Percentiles rank a stretch among this genome's conserved stretches.
These are phyloP conservation scores for Cicer judaicum DNA, from an alignment of 306 rosid species.

Conservation along the genomic window DNA sequence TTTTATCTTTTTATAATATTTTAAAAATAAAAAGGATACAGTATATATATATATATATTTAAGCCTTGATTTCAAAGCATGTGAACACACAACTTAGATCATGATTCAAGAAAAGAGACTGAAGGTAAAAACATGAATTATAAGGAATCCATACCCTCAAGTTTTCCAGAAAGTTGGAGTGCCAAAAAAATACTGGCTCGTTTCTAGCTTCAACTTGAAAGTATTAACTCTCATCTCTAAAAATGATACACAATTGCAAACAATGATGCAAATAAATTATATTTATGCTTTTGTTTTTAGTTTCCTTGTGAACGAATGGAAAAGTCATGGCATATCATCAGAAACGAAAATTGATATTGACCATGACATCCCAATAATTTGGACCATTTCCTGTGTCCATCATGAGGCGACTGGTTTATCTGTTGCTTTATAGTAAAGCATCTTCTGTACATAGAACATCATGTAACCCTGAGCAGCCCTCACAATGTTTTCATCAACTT, in stretches of 20 bases:
- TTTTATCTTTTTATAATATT: no score
- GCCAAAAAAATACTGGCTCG: constrained; percentile 75
- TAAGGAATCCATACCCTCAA: constrained; percentile 44
- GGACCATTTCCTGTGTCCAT: constrained; percentile 42
- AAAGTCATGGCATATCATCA: constrained; percentile 49
- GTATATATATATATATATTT: no score
- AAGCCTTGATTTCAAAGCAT: constrained; percentile 8
- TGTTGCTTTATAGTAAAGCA: constrained; percentile 78
- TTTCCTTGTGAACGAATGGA: constrained; percentile 45
- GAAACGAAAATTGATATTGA: constrained; percentile 37
- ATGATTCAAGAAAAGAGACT: not conserved
- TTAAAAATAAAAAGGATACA: no score
- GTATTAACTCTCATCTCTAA: constrained; percentile 39
- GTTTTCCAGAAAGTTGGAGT: constrained; percentile 56
- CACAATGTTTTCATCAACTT: constrained; percentile 80
- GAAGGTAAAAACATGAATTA: constrained; percentile 31
- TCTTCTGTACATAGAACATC: constrained; percentile 98
- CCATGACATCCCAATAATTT: constrained; percentile 48
- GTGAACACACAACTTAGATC: constrained; percentile 23
- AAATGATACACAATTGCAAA: constrained; percentile 47
- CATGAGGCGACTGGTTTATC: constrained; percentile 67
- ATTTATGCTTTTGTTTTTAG: not conserved
- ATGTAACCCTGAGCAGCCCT: constrained; percentile 94
- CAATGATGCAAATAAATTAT: constrained; percentile 33
- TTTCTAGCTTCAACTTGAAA: constrained; percentile 59